Conservation (phyloP, 441 rosid species). For the Mallotus repandus region DNA sequence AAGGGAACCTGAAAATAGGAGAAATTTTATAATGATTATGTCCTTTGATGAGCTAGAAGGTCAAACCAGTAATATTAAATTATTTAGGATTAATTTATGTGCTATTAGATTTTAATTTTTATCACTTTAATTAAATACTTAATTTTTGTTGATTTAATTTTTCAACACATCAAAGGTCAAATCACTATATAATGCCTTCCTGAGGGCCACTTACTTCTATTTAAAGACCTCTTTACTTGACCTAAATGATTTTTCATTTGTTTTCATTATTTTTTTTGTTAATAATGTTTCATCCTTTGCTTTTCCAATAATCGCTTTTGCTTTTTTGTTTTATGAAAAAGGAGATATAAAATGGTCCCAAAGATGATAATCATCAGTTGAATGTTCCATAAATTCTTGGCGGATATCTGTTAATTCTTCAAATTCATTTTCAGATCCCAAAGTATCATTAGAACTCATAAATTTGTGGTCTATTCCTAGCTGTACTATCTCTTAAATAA, state of each 20-base stretch:
- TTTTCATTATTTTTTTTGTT: neutral
- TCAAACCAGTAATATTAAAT: too few relatives aligned
- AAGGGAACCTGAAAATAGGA: constrained; percentile 21
- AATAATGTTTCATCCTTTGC: neutral
- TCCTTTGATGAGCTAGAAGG: too few relatives aligned
- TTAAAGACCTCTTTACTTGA: constrained; percentile 10
- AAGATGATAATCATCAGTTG: constrained; percentile 26
- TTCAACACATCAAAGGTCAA: too few relatives aligned
- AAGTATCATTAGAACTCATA: neutral
- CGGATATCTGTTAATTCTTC: constrained; percentile 8
- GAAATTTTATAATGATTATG: too few relatives aligned
- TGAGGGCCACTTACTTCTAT: constrained; percentile 18
- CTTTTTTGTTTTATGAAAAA: constrained; percentile 9
- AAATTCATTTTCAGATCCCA: constrained; percentile 9
- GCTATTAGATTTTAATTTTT: too few relatives aligned
- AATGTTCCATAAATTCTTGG: constrained; percentile 23
- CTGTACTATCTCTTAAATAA: neutral
- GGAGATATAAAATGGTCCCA: constrained; percentile 22
- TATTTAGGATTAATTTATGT: too few relatives aligned
- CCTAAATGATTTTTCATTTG: constrained; percentile 2
- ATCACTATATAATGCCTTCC: too few relatives aligned
- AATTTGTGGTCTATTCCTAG: constrained; percentile 1
- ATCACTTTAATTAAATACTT: too few relatives aligned
- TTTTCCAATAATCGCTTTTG: neutral
- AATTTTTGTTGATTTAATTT: too few relatives aligned